Conservation (phyloP, 2,329 filamentous ascomycete genomes). For the Cordyceps militaris region DNA sequence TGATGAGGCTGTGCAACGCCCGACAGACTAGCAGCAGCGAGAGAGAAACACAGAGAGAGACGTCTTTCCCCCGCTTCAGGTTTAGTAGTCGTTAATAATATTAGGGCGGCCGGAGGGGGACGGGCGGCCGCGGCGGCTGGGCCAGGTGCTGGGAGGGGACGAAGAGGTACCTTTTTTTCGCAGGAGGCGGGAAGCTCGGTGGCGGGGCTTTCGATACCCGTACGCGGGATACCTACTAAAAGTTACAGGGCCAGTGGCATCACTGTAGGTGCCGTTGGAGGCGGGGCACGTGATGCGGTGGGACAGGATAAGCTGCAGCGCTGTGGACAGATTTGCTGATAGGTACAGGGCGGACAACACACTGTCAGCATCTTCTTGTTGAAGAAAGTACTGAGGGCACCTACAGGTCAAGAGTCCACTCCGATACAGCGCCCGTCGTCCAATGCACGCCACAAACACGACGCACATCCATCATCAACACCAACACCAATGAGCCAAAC, state of each 20-base stretch:
- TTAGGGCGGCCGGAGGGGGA: too few species aligned
- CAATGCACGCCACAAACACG: too few species aligned
- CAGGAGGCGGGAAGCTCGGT: background rate
- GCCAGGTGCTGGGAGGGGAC: background rate
- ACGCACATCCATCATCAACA: too few species aligned
- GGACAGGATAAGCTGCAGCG: background rate
- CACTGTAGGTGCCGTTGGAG: background rate
- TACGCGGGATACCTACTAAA: background rate
- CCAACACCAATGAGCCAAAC: too few species aligned
- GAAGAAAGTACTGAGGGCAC: too few species aligned
- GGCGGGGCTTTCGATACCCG: background rate
- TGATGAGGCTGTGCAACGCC: conserved; percentile 13
- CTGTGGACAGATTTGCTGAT: too few species aligned
- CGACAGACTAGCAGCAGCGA: background rate
- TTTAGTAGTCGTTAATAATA: too few species aligned
- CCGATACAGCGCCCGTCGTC: too few species aligned
- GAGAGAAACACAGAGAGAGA: background rate
- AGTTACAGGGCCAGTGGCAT: background rate
- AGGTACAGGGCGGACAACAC: too few species aligned
- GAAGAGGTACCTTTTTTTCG: background rate
- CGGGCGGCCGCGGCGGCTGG: too few species aligned
- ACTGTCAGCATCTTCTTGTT: too few species aligned
- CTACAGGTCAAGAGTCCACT: too few species aligned
- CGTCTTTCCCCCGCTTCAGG: conserved; percentile 2
- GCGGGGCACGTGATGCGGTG: background rate